These are phyloP conservation scores for Alternaria incomplexa DNA, from an alignment of 2,329 filamentous ascomycete genomes.

Conservation along the genomic window DNA sequence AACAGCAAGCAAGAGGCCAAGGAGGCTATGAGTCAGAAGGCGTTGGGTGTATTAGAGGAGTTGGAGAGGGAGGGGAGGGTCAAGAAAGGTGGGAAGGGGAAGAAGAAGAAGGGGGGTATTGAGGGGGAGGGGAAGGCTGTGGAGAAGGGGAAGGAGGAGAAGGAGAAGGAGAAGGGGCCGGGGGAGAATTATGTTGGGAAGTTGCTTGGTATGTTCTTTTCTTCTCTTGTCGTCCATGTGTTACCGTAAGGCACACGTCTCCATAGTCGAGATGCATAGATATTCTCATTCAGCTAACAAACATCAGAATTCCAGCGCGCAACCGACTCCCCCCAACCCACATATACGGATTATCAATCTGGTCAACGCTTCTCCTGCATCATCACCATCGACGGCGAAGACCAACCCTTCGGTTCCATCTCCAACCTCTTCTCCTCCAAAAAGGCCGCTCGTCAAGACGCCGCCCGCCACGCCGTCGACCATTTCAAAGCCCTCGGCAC, in stretches of 20 bases:
- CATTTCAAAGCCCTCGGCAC: slow-evolving; percentile 47
- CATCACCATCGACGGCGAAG: slow-evolving; percentile 29
- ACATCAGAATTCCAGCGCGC: slow-evolving; percentile 44
- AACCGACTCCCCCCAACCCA: slow-evolving; percentile 32
- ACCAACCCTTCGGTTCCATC: slow-evolving; percentile 44
- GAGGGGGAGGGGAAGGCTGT: slow-evolving; percentile 27
- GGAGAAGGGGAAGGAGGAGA: slow-evolving; percentile 28
- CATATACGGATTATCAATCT: slow-evolving; percentile 46
- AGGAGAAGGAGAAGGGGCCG: slow-evolving; percentile 13
- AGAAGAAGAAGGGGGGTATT: slow-evolving; percentile 13
- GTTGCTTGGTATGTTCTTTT: no score
- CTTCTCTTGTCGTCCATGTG: no score
- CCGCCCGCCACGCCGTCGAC: slow-evolving; percentile 50
- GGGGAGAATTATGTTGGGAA: slow-evolving; percentile 45
- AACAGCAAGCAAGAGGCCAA: slow-evolving; percentile 53
- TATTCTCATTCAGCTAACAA: no score
- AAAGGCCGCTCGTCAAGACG: slow-evolving; percentile 50
- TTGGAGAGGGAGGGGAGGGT: slow-evolving; percentile 31
- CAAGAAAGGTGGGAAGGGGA: slow-evolving; percentile 23
- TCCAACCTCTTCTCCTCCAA: slow-evolving; percentile 46
- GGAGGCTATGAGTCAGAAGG: slow-evolving; percentile 47
- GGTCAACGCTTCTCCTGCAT: slow-evolving; percentile 43
- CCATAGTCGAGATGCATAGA: no score
- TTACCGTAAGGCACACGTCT: no score
- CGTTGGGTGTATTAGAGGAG: slow-evolving; percentile 31